Evolutionary conservation across 306 rosid species (phyloP).

Genomic region (Mimosa bimucronata): DNA sequence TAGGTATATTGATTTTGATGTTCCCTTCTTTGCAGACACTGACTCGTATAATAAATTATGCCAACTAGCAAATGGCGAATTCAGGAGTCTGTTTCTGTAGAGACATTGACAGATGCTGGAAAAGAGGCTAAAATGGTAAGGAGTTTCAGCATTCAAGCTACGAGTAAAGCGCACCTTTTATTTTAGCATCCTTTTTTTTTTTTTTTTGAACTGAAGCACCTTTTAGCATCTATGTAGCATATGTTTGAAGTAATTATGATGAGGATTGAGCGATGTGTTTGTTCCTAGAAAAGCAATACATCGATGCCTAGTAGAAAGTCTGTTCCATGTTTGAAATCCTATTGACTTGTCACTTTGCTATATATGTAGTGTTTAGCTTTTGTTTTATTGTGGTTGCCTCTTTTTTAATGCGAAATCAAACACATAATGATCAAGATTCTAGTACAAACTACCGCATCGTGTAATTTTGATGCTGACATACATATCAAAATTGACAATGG

Average conservation of each 20-base stretch:
- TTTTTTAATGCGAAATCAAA: neutral
- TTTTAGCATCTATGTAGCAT: slow-evolving; percentile 27
- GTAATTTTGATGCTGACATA: too few relatives aligned
- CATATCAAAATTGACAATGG: too few relatives aligned
- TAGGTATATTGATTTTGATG: slow-evolving; percentile 26
- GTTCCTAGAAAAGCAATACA: neutral
- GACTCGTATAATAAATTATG: slow-evolving; percentile 52
- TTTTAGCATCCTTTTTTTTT: too few relatives aligned
- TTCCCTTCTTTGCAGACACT: slow-evolving; percentile 41
- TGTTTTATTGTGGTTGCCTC: neutral
- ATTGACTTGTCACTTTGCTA: slow-evolving; percentile 14
- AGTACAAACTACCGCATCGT: too few relatives aligned
- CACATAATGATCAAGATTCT: too few relatives aligned
- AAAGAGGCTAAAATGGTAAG: slow-evolving; percentile 24
- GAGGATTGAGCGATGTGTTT: slow-evolving; percentile 3
- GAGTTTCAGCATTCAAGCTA: slow-evolving; percentile 21
- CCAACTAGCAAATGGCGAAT: slow-evolving; percentile 61
- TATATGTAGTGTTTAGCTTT: slow-evolving; percentile 11
- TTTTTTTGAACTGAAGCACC: too few relatives aligned
- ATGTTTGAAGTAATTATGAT: slow-evolving; percentile 30
- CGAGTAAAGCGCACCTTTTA: too few relatives aligned
- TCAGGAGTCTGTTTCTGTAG: slow-evolving; percentile 57
- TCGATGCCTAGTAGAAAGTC: slow-evolving; percentile 10
- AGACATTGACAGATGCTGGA: slow-evolving; percentile 26
- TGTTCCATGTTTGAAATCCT: slow-evolving; percentile 7